phyloP scores from a whole-genome alignment of 805 yeast species.

The Lipomyces chichibuensis region DNA sequence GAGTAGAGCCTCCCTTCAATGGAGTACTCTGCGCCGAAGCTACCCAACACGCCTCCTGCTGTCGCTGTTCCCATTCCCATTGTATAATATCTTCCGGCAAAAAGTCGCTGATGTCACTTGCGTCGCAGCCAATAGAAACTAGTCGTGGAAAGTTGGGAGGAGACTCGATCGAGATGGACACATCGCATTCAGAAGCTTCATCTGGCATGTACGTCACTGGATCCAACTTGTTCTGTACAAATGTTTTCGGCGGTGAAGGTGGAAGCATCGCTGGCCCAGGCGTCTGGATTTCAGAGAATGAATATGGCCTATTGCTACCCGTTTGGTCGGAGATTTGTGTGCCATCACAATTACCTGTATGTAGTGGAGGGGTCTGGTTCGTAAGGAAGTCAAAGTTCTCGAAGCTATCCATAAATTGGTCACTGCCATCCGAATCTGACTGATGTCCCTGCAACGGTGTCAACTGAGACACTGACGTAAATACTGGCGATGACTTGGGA shows the following conservation, averaged over 20 bases:
- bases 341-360: not conserved
- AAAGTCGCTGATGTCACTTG: constrained; percentile 12
- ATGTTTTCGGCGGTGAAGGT: not conserved
- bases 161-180: constrained; percentile 1
- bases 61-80: constrained; percentile 25
- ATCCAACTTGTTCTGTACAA: not conserved
- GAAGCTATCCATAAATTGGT: constrained; percentile 24
- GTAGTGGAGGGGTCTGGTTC: not conserved
- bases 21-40: constrained; percentile 12
- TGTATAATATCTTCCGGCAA: constrained; percentile 22
- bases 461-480: not conserved
- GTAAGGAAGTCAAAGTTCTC: constrained; percentile 12
- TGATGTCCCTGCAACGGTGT: not conserved
- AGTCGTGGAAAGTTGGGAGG: not conserved
- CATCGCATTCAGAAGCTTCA: not conserved
- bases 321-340: not conserved
- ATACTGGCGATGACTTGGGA: not conserved
- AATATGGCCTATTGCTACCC: not conserved
- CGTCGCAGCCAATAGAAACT: not conserved
- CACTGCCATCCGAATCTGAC: constrained; percentile 18
- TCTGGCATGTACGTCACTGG: not conserved
- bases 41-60: constrained; percentile 23
- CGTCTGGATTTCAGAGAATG: too few relatives aligned
- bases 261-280: too few relatives aligned
- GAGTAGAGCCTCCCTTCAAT: not conserved